Base-by-base conservation (phyloP, 164 flowering plant species). In the Vitis labrusca region DNA sequence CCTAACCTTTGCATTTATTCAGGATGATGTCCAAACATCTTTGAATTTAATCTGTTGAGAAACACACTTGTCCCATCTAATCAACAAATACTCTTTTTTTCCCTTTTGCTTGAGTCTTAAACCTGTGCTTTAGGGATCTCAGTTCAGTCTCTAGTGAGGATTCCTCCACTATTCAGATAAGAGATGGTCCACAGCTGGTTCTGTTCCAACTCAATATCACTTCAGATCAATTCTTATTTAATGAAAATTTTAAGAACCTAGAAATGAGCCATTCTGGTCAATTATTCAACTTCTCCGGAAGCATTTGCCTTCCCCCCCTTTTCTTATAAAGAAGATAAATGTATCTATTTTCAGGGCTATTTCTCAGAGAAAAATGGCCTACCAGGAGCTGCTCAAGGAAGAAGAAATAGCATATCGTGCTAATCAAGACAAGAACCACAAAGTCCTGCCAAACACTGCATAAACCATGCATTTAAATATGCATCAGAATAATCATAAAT, bases 341-440 rank as follows among this genome's bases (percentile, higher is more conserved):
- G 44, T 5, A 37, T 37, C 5, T 37, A 37, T 37, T 37, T 37
- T 37, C 44, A 37, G 44, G 12, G 49, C 13, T 52, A n/a, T 50
- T 55, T 37, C 13, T 67, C 51, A 55, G 9, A 66, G 64, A 44
- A 74, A 47, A 63, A 57, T 14, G 56, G 15, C 89, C 64, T 86
- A 94, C 98, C 94, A 94, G 83, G 51, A 94, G 84, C 84, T 94
- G 98, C 89, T 92, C 98, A 51, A 94, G 88, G 85, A 92, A 88
- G 84, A 94, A 94, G 85, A 92, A 94, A 75, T 92, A 94, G 82
- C 97, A 92, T 47, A 94, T 79, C 48, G 98, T 84, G 84, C 97
- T 92, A 61, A 94, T 88, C 80, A 94, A 76, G 74, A 89, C 77
- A 10, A 94, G 97, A 73, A 91, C 89, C 76, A 87, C 92, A 67